Conservation (phyloP, 768 basidiomycete genomes). For the Clitopilus hobsonii region DNA sequence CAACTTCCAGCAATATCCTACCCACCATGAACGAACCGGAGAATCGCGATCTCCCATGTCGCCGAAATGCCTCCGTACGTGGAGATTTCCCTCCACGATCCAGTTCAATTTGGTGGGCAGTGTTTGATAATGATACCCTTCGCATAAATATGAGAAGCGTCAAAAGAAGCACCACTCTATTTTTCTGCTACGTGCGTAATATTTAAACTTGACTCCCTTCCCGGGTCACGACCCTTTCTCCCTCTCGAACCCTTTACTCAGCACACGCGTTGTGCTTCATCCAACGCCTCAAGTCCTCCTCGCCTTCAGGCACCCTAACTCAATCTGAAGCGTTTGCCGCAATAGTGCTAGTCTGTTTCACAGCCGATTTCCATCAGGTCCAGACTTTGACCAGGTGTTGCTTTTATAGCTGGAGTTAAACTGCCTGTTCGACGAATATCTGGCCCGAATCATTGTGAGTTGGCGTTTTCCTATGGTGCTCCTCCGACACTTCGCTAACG, state of each 20-base stretch:
- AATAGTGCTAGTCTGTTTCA: neutral
- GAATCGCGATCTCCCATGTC: slow-evolving; percentile 29
- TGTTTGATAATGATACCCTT: slow-evolving; percentile 10
- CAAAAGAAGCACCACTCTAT: slow-evolving; percentile 24
- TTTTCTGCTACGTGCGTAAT: slow-evolving; percentile 7
- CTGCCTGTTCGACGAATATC: neutral
- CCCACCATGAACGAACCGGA: neutral
- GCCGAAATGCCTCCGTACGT: slow-evolving; percentile 34
- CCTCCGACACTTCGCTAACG: neutral
- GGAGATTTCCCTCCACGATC: slow-evolving; percentile 8
- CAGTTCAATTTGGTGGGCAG: slow-evolving; percentile 25
- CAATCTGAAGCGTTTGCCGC: too few relatives aligned
- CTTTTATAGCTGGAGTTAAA: neutral
- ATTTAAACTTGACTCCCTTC: neutral
- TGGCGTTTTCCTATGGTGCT: neutral
- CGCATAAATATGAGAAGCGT: slow-evolving; percentile 29
- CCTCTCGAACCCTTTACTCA: neutral
- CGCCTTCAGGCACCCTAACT: too few relatives aligned
- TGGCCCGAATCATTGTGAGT: slow-evolving; percentile 20
- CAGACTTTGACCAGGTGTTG: too few relatives aligned
- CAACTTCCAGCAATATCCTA: too few relatives aligned
- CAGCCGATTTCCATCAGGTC: neutral
- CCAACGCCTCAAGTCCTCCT: neutral
- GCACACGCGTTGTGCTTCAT: neutral
- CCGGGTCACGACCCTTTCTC: neutral